phyloP scores from a whole-genome alignment of 192 early-diverging fungal genomes.

The Pilobolus umbonatus region DNA sequence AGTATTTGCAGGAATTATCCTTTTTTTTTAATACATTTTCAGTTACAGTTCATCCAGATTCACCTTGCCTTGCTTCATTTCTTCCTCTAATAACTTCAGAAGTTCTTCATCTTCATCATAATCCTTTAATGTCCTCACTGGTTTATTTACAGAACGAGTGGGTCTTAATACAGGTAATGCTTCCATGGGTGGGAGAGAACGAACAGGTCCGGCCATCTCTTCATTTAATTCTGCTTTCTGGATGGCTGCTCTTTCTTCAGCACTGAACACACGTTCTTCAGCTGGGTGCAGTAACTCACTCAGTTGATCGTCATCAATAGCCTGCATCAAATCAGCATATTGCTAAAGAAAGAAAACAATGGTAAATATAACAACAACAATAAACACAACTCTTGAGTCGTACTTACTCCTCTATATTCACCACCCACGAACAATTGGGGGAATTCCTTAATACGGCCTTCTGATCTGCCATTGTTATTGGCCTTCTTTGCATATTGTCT shows the following conservation, averaged over 20 bases:
- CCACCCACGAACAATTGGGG: conserved; percentile 47
- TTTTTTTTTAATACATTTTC: too few species aligned
- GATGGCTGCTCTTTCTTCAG: conserved; percentile 12
- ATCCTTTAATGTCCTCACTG: conserved; percentile 1
- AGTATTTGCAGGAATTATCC: too few species aligned
- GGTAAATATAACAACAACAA: neutral
- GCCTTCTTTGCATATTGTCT: conserved; percentile 37
- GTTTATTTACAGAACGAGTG: neutral
- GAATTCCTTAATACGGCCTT: conserved; percentile 32
- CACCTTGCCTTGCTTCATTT: conserved; percentile 9
- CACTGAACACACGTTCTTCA: conserved; percentile 6
- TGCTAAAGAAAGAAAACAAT: conserved; percentile 6
- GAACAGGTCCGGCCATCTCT: conserved; percentile 4
- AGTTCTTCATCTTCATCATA: conserved; percentile 26
- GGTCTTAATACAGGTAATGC: conserved; percentile 1
- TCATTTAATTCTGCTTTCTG: conserved; percentile 10
- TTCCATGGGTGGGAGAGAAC: conserved; percentile 2
- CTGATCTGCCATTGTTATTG: conserved; percentile 24
- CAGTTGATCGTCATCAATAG: conserved; percentile 17
- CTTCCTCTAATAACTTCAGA: conserved; percentile 19
- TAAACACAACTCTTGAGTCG: neutral
- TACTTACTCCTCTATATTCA: conserved; percentile 41
- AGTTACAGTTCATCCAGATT: conserved; percentile 8
- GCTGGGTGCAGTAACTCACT: conserved; percentile 16
- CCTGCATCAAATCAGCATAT: conserved; percentile 15